phyloP scores from a whole-genome alignment of 2,329 filamentous ascomycete species.

The Fusarium acutatum region DNA sequence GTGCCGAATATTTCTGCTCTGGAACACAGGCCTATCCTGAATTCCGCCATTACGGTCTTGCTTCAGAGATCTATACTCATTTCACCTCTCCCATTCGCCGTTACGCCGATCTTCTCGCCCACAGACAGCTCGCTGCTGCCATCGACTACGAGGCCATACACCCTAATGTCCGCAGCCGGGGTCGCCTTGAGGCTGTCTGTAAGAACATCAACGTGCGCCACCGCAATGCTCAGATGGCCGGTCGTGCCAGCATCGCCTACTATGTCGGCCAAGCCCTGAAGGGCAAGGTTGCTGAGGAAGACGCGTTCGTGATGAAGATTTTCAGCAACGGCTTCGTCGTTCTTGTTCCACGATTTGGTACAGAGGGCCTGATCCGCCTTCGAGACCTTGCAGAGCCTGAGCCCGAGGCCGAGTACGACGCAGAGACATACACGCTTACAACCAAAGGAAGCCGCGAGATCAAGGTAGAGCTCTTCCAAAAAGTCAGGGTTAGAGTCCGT shows the following conservation, averaged over 20 bases:
- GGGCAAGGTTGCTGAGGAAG: constrained; percentile 77
- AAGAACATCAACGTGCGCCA: constrained; percentile 98
- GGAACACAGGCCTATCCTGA: constrained; percentile 93
- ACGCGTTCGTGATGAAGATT: constrained; percentile 95
- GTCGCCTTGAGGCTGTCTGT: constrained; percentile 90
- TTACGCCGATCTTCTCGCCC: constrained; percentile 95
- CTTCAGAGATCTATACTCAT: constrained; percentile 97
- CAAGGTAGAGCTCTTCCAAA: constrained; percentile 86
- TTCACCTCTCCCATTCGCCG: constrained; percentile 97
- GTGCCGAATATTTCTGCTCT: constrained; percentile 96
- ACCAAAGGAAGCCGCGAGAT: constrained; percentile 64
- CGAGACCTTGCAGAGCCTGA: constrained; percentile 82
- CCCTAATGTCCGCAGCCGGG: constrained; percentile 79
- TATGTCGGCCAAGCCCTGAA: constrained; percentile 97
- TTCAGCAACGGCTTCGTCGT: constrained; percentile 98
- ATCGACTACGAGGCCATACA: constrained; percentile 93
- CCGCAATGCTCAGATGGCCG: constrained; percentile 95
- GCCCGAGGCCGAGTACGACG: constrained; percentile 84
- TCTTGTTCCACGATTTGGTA: constrained; percentile 93
- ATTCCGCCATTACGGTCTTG: constrained; percentile 96
- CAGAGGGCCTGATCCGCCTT: constrained; percentile 89
- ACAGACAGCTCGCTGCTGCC: constrained; percentile 92
- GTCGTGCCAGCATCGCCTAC: constrained; percentile 93
- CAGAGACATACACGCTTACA: constrained; percentile 81
- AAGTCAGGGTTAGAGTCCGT: constrained; percentile 86